Evolutionary conservation across 2,329 filamentous ascomycete genomes (phyloP), one percentile per base, ranked within the genome.

Genomic region (Fusarium tanahbumbuense): DNA sequence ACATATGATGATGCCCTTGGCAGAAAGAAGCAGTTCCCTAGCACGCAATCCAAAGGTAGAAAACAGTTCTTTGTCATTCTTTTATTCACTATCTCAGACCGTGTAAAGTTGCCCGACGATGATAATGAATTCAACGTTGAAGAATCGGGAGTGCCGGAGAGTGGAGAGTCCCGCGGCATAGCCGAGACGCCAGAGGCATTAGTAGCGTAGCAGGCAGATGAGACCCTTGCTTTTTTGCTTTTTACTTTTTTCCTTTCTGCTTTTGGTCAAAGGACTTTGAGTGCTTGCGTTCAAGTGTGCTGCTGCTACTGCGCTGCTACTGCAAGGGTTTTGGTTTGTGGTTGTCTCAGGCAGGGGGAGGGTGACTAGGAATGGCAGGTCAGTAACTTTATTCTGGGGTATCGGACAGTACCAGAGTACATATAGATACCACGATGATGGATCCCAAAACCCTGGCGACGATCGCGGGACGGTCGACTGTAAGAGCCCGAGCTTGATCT

Each of bases 101-200:
- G 34, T n/a, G 27, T 42, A 53, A 27, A 53, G 49, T 53, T 53
- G 23, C 23, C n/a, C 34, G 34, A 20, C 45, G n/a, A 25, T 40
- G 16, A 50, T 37, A 18, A 18, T 52, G 18, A 37, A 40, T 23
- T 25, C 41, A 23, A 44, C 20, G 41, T 23, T 23, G 22, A 37
- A 28, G 53, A 50, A 50, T 66, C 68, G 68, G 68, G 54, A 57
- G 23, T 60, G 34, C 68, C 68, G 68, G 59, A 54, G 55, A 57
- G 63, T 68, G 68, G 50, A 27, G 37, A 53, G 41, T 20, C 46
- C 46, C 52, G 52, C 68, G 68, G 68, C 37, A 57, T 55, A 61
- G 64, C 64, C 68, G 68, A 70, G 49, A 68, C 52, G 37, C 44
- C 55, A 70, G 18, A 28, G 28, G 60, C 53, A 18, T 53, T 52